Conservation (phyloP, 2,329 filamentous ascomycete species). For the Waltergamsia citrina region DNA sequence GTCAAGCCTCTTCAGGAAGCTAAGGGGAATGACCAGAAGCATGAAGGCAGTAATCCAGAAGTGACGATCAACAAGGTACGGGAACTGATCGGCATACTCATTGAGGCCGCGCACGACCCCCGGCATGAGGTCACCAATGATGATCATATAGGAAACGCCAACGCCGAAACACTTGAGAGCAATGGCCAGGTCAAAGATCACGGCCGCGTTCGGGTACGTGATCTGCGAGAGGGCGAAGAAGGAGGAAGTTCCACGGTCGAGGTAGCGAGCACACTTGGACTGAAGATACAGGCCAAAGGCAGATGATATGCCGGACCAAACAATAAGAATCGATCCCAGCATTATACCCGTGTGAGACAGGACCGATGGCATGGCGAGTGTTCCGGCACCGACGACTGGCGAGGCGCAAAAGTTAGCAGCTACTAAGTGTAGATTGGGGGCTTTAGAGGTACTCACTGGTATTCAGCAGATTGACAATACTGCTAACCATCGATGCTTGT, state of each 20-base stretch:
- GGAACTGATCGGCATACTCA: conserved; percentile 46
- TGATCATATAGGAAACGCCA: conserved; percentile 94
- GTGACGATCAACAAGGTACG: conserved; percentile 77
- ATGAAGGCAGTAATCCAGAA: conserved; percentile 99
- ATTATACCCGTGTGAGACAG: conserved; percentile 93
- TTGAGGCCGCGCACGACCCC: conserved; percentile 81
- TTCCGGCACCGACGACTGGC: conserved; percentile 82
- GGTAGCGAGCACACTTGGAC: conserved; percentile 82
- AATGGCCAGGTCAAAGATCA: conserved; percentile 92
- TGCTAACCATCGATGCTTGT: conserved; percentile 80
- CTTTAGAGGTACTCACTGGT: conserved; percentile 57
- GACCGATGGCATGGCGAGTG: conserved; percentile 89
- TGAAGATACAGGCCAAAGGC: conserved; percentile 94
- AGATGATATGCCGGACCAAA: conserved; percentile 84
- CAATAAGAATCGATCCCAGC: conserved; percentile 71
- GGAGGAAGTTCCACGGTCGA: conserved; percentile 79
- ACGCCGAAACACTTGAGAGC: conserved; percentile 98
- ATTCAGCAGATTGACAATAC: conserved; percentile 90
- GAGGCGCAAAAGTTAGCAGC: conserved; percentile 6
- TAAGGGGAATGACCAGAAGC: conserved; percentile 89
- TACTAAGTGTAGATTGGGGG: conserved; percentile 4
- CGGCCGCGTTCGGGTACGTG: conserved; percentile 91
- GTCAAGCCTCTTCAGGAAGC: conserved; percentile 83
- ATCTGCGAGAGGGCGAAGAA: conserved; percentile 97
- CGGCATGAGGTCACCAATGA: conserved; percentile 97